These are phyloP conservation scores for Jaltomata sinuosa DNA, from an alignment of 257 asterid genomes.

Conservation along the genomic window DNA sequence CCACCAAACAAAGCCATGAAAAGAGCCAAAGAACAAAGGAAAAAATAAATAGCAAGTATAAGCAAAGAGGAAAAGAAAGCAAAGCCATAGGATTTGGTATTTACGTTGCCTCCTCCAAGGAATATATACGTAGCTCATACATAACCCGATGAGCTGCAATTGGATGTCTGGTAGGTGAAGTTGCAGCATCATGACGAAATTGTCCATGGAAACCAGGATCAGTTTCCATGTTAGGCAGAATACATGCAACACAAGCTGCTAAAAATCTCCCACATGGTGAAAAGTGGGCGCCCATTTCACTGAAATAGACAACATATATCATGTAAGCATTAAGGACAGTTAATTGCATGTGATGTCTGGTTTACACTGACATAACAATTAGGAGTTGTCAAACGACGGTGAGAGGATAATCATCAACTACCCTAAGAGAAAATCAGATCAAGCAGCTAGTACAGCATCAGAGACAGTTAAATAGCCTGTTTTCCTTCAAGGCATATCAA, in stretches of 20 bases:
- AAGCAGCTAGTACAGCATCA: neutral
- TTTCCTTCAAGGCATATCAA: neutral
- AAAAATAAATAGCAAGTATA: slow-evolving; percentile 1
- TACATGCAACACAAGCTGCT: slow-evolving; percentile 97
- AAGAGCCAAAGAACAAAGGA: neutral
- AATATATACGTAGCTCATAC: slow-evolving; percentile 90
- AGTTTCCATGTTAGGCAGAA: slow-evolving; percentile 60
- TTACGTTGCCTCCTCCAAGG: slow-evolving; percentile 94
- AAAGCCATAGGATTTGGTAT: slow-evolving; percentile 7
- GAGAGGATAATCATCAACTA: neutral
- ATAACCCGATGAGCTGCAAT: slow-evolving; percentile 78
- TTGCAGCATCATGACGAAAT: slow-evolving; percentile 59
- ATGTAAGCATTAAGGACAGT: neutral
- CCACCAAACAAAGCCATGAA: neutral
- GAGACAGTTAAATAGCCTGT: neutral
- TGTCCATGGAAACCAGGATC: slow-evolving; percentile 69
- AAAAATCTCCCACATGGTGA: slow-evolving; percentile 95
- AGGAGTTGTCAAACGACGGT: neutral
- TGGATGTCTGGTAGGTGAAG: slow-evolving; percentile 98
- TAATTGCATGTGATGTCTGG: neutral
- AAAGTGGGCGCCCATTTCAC: slow-evolving; percentile 98
- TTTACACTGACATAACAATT: slow-evolving; percentile 1
- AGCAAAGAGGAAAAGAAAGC: neutral
- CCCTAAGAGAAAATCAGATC: neutral
- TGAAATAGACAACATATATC: slow-evolving; percentile 6